Evolutionary conservation across 495 filamentous ascomycete species (phyloP).

Genomic region (Podospora pseudocomata): DNA sequence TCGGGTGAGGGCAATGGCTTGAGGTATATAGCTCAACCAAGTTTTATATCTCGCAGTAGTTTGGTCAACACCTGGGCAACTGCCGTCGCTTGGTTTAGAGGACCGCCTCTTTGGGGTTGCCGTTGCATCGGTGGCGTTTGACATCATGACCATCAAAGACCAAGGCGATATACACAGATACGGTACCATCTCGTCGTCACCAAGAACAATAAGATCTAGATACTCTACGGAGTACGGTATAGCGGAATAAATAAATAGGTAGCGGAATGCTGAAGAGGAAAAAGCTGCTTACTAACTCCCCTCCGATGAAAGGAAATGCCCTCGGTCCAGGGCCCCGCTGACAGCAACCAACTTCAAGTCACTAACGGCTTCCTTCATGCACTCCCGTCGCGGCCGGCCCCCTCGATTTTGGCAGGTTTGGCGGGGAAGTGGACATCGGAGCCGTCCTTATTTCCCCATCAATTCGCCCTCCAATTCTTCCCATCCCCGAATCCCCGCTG

Average conservation of each 20-base stretch:
- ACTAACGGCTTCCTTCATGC: not conserved
- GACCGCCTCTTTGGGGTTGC: not conserved
- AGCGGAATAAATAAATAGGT: too few relatives aligned
- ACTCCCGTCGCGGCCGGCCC: not conserved
- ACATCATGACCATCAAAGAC: not conserved
- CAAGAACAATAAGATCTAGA: too few relatives aligned
- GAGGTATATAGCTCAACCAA: not conserved
- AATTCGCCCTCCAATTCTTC: slow-evolving; percentile 5
- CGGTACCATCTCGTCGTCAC: too few relatives aligned
- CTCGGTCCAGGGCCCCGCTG: not conserved
- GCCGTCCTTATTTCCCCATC: not conserved
- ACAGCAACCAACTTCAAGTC: slow-evolving; percentile 1
- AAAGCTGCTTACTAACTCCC: not conserved
- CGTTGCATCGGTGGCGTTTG: not conserved
- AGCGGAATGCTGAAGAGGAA: not conserved
- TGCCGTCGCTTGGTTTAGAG: not conserved
- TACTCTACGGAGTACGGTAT: too few relatives aligned
- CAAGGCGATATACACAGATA: not conserved
- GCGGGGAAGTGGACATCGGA: slow-evolving; percentile 3
- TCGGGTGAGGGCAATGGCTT: not conserved
- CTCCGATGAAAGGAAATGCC: not conserved
- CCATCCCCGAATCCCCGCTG: not conserved
- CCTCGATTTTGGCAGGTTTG: slow-evolving; percentile 5
- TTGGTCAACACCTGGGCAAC: not conserved
- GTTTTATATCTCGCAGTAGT: not conserved